Evolutionary conservation across 2,329 filamentous ascomycete genomes (phyloP).

Genomic region (Calycina herbarum): DNA sequence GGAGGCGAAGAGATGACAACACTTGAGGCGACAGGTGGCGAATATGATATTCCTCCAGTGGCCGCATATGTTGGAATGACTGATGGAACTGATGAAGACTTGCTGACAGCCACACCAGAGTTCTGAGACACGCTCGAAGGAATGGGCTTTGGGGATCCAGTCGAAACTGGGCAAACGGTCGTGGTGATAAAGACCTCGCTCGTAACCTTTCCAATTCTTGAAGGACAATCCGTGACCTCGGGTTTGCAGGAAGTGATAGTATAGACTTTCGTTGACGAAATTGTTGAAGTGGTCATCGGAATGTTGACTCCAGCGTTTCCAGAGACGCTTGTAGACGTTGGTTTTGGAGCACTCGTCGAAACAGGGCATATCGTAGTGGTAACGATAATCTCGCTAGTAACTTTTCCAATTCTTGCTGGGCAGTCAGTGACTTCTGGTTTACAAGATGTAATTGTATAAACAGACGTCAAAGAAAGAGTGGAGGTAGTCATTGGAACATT

Average conservation of each 20-base stretch:
- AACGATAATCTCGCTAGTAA: slow-evolving; percentile 21
- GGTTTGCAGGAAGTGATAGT: slow-evolving; percentile 52
- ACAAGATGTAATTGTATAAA: slow-evolving; percentile 52
- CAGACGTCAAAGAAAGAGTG: slow-evolving; percentile 40
- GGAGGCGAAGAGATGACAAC: background rate
- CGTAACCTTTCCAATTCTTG: slow-evolving; percentile 21
- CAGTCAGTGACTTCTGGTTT: slow-evolving; percentile 48
- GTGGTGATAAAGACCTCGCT: slow-evolving; percentile 25
- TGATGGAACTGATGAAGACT: background rate
- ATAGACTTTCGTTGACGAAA: slow-evolving; percentile 34
- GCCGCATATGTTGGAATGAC: background rate
- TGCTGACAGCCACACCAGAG: background rate
- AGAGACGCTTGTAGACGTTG: background rate
- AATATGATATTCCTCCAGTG: background rate
- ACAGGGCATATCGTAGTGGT: slow-evolving; percentile 20
- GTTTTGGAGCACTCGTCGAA: background rate
- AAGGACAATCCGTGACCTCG: slow-evolving; percentile 51
- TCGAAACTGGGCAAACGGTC: slow-evolving; percentile 11
- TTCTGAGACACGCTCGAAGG: background rate
- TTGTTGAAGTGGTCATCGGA: background rate
- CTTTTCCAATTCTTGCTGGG: slow-evolving; percentile 41
- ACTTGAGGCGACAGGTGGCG: background rate
- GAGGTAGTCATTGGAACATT: slow-evolving; percentile 2
- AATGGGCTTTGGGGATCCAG: background rate
- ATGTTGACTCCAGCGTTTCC: background rate